Percentiles rank a stretch among this genome's conserved stretches.
Evolutionary conservation across 2,329 filamentous ascomycete species (phyloP).

Genomic region (Daldinia eschscholtzii): DNA sequence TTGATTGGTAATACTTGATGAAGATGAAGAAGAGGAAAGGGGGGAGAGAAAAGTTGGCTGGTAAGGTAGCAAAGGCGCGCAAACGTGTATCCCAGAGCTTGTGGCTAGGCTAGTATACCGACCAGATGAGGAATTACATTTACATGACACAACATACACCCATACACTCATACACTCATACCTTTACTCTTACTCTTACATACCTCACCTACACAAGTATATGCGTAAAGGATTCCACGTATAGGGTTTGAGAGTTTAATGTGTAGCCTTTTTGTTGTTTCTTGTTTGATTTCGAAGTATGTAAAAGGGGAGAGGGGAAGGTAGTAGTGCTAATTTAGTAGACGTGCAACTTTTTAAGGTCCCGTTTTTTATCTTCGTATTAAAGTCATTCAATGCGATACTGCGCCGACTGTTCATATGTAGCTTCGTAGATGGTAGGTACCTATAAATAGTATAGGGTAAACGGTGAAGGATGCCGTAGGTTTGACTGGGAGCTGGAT

Average conservation of each 20-base stretch:
- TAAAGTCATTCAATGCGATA: too few species aligned
- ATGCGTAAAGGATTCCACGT: neutral
- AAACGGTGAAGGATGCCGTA: too few species aligned
- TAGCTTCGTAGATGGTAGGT: too few species aligned
- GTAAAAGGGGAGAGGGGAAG: neutral
- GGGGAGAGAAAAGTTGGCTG: neutral
- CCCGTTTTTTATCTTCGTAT: neutral
- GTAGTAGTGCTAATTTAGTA: constrained; percentile 10
- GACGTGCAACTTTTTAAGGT: constrained; percentile 18
- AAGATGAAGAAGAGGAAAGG: neutral
- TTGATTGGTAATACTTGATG: constrained; percentile 12
- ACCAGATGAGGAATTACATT: constrained; percentile 2
- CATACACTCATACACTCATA: too few species aligned
- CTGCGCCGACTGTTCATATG: too few species aligned
- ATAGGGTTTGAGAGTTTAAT: neutral
- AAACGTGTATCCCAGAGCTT: constrained; percentile 21
- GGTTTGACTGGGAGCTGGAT: too few species aligned
- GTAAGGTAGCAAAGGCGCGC: constrained; percentile 3
- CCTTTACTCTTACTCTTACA: too few species aligned
- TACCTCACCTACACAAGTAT: neutral
- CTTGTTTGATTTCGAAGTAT: neutral
- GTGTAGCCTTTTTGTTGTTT: constrained; percentile 6
- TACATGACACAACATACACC: constrained; percentile 4
- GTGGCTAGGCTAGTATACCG: neutral
- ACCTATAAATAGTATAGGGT: too few species aligned